Evolutionary conservation across 345 rosid genomes (phyloP).

Genomic region (Pseudoturritis turrita): DNA sequence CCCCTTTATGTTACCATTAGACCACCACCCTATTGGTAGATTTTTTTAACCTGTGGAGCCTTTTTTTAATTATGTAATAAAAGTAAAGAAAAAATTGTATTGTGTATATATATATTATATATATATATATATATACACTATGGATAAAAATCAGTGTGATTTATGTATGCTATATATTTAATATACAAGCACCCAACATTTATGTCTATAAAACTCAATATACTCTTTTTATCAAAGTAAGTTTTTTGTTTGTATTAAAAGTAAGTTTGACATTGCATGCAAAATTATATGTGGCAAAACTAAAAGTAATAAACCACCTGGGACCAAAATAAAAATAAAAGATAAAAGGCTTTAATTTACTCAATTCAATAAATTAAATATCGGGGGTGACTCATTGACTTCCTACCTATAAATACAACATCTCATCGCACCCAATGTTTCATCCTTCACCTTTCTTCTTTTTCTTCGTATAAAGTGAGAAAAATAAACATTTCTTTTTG

Average conservation of each 20-base stretch:
- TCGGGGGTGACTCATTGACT: neutral
- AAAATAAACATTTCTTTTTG: neutral
- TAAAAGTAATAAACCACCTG: neutral
- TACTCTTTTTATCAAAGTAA: neutral
- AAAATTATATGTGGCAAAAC: neutral
- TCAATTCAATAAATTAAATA: neutral
- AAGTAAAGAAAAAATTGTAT: no score
- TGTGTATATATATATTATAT: no score
- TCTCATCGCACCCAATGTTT: constrained; percentile 18
- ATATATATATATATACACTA: no score
- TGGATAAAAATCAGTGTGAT: no score
- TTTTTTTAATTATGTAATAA: no score
- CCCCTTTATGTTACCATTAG: no score
- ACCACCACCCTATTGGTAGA: no score
- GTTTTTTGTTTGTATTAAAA: no score
- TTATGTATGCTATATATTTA: no score
- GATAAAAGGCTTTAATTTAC: neutral
- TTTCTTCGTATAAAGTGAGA: neutral
- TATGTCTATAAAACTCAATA: no score
- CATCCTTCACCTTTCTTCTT: constrained; percentile 3
- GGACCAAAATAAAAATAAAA: neutral
- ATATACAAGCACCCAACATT: no score
- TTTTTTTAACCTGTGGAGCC: no score
- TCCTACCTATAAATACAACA: constrained; percentile 26
- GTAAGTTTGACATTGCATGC: neutral